Conservation (phyloP, 139 green algal species). For the Astrephomene gubernaculifera region DNA sequence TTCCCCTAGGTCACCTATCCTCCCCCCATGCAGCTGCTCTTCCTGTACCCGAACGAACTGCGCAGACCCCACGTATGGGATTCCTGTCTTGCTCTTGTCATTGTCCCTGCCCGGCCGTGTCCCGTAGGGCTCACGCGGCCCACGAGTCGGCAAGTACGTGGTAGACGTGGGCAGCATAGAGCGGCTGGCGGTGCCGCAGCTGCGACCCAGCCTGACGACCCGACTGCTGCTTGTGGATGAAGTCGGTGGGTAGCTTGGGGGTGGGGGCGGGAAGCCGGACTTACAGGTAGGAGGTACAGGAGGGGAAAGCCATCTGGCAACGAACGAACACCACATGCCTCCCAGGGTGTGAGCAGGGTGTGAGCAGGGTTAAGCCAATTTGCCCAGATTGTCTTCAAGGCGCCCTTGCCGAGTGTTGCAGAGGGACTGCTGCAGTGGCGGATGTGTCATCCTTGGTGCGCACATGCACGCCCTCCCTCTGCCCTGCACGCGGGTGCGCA, state of each 20-base stretch:
- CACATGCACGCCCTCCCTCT: not conserved
- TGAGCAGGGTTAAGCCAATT: not conserved
- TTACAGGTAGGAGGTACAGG: not conserved
- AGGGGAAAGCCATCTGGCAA: not conserved
- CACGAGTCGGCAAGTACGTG: slow-evolving; percentile 52
- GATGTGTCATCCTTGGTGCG: not conserved
- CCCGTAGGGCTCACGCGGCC: too few species aligned
- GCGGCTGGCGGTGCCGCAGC: slow-evolving; percentile 37
- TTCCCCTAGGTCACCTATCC: not conserved
- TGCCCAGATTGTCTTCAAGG: not conserved
- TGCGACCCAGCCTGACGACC: not conserved
- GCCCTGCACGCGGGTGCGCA: not conserved
- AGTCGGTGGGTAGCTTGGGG: slow-evolving; percentile 40
- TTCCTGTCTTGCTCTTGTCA: too few species aligned
- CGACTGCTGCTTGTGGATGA: slow-evolving; percentile 57
- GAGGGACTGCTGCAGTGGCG: not conserved
- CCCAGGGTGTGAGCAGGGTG: not conserved
- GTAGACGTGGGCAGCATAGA: slow-evolving; percentile 60
- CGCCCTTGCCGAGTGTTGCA: not conserved
- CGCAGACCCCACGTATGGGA: not conserved
- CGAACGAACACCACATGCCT: not conserved
- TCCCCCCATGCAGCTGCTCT: not conserved
- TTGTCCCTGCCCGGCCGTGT: not conserved
- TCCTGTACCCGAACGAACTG: not conserved
- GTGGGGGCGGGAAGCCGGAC: too few species aligned